Evolutionary conservation across 1,139 yeast species (phyloP), one percentile per base, ranked within the genome.

Genomic region (Debaryomyces robertsiae): DNA sequence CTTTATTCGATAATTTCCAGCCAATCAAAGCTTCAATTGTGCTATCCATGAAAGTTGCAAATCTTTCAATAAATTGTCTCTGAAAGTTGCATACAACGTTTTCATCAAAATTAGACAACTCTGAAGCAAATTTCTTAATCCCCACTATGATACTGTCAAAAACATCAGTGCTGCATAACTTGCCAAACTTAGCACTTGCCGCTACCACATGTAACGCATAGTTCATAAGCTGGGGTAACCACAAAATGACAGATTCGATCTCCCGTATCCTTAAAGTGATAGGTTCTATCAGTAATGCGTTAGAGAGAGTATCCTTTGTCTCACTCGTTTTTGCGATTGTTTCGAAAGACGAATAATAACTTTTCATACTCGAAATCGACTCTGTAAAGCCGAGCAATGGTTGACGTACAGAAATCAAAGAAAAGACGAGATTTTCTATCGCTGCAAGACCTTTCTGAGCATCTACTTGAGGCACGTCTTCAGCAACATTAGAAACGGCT

Each of bases 401-500:
- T 11, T 63, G 61, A 48, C 87, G 71, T 19, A 73, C 69, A 7
- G 73, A 70, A 28, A 78, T 73, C 52, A 78, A 64, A 7, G 73
- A 72, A 52, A 72, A 79, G 6, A 89, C 60, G 40, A 89, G 61
- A 57, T 88, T 84, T 53, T 93, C 98, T 6, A 81, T 69, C n/a
- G 83, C 82, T 2, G 93, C 89, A 51, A 89, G 67, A 31, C 90
- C 95, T 50, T 82, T 84, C 46, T 81, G 85, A 28, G 88, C 76
- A 57, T 87, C 95, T 2, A 77, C 70, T 16, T 75, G 74, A 2
- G 96, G 94, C 15, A 89, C 81, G 54, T 90, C 98, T 9, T 79
- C 85, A 13, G 81, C 74, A 13, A 82, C 79, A 27, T 73, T 69
- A 1, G 81, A 63, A 13, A 82, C 81, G 2, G 88, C 69, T 23